Evolutionary conservation across 1,284 basidiomycete genomes (phyloP).

Genomic region (Porogramme epimiltina): DNA sequence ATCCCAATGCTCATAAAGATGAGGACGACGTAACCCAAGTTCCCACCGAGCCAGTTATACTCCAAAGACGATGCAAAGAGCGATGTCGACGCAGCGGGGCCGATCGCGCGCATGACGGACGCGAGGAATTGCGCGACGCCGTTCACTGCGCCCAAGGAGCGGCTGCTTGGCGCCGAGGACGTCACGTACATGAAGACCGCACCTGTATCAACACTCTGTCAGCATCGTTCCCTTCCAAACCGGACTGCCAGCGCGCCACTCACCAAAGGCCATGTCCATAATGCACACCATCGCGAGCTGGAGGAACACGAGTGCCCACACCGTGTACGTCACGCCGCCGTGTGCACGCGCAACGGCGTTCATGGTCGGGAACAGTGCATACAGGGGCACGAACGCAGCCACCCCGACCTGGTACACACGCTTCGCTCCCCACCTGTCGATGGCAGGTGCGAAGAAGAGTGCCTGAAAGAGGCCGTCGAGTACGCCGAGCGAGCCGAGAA

Average conservation of each 20-base stretch:
- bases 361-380: constrained; percentile 60
- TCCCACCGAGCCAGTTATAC: constrained; percentile 38
- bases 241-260: constrained; percentile 4
- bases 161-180: constrained; percentile 58
- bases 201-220: constrained; percentile 23
- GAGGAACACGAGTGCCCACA: constrained; percentile 34
- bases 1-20: constrained; percentile 18
- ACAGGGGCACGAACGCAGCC: constrained; percentile 49
- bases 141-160: constrained; percentile 77
- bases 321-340: constrained; percentile 24
- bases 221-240: neutral
- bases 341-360: constrained; percentile 36
- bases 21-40: constrained; percentile 35
- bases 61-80: constrained; percentile 69
- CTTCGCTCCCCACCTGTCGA: constrained; percentile 58
- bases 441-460: constrained; percentile 57
- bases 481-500: constrained; percentile 60
- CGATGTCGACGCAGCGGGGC: constrained; percentile 69
- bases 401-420: constrained; percentile 54
- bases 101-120: constrained; percentile 63
- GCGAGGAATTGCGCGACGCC: constrained; percentile 46
- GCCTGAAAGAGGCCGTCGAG: constrained; percentile 61
- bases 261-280: constrained; percentile 38
- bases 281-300: constrained; percentile 33
- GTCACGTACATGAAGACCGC: constrained; percentile 50